Percentiles rank a stretch among this genome's conserved stretches.
Conservation (phyloP, 495 filamentous ascomycete genomes). For the Physcia stellaris region DNA sequence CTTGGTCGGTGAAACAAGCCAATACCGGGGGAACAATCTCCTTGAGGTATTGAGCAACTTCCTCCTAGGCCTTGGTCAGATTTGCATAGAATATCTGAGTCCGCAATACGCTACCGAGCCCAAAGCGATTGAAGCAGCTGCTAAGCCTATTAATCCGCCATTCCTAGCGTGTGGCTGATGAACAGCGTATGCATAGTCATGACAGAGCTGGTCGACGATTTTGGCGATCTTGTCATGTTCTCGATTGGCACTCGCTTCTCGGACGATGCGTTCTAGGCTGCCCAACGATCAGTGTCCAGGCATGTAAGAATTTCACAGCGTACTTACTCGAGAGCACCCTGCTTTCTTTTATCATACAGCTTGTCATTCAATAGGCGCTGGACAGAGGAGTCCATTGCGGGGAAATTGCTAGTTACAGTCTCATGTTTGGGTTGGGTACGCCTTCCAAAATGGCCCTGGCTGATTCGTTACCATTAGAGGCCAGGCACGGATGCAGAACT, state of each 20-base stretch:
- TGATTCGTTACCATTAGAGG: background rate
- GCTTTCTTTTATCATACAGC: conserved; percentile 94
- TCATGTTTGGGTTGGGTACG: background rate
- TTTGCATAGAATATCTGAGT: background rate
- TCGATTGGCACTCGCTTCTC: conserved; percentile 62
- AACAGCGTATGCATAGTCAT: conserved; percentile 94
- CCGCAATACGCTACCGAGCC: conserved; percentile 56
- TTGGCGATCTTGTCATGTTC: conserved; percentile 66
- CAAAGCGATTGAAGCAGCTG: conserved; percentile 90
- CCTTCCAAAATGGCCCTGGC: background rate
- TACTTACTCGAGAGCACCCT: conserved; percentile 89
- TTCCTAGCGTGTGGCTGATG: conserved; percentile 96
- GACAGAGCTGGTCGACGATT: conserved; percentile 90
- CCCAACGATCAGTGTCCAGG: conserved; percentile 7
- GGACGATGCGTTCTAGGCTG: conserved; percentile 82
- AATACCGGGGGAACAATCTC: conserved; percentile 93
- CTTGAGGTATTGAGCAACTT: conserved; percentile 80
- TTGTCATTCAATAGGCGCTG: conserved; percentile 92
- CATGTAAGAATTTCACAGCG: background rate
- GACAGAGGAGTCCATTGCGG: conserved; percentile 71
- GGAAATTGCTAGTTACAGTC: too few relatives aligned
- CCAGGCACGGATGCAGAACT: too few relatives aligned
- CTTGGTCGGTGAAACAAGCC: conserved; percentile 97
- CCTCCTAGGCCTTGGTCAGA: conserved; percentile 40
- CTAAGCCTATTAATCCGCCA: conserved; percentile 90